These are phyloP conservation scores for Thelonectria olida DNA, from an alignment of 2,329 filamentous ascomycete genomes.

Conservation along the genomic window DNA sequence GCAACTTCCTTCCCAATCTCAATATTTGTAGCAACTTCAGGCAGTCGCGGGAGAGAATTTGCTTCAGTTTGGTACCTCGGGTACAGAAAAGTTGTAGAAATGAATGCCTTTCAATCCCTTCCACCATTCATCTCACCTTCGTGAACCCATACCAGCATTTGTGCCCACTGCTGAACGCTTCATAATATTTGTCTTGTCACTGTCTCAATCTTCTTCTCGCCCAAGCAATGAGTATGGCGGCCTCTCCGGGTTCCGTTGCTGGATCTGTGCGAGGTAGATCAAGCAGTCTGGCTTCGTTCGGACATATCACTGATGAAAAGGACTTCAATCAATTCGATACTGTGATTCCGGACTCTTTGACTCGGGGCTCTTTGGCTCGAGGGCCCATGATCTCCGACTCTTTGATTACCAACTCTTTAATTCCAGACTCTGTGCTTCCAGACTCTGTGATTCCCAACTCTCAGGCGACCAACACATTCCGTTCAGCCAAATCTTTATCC, in stretches of 20 bases:
- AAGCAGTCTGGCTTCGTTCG: slow-evolving; percentile 19
- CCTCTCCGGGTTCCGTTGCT: not conserved
- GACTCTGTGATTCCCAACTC: slow-evolving; percentile 22
- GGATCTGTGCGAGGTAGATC: not conserved
- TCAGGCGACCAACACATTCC: not conserved
- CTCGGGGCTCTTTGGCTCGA: not conserved
- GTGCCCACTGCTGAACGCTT: not conserved
- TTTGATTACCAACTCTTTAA: not conserved
- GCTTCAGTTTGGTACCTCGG: not conserved
- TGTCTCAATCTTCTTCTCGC: not conserved
- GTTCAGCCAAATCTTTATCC: not conserved
- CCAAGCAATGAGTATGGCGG: slow-evolving; percentile 7
- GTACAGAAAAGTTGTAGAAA: not conserved
- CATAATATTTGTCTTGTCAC: not conserved
- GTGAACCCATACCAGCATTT: not conserved
- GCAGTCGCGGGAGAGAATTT: not conserved
- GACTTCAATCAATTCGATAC: slow-evolving; percentile 17
- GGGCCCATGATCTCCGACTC: slow-evolving; percentile 22
- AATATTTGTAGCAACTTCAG: not conserved
- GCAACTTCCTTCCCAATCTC: not conserved
- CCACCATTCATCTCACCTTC: not conserved
- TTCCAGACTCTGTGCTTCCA: not conserved
- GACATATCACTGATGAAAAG: slow-evolving; percentile 16
- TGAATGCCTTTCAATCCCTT: not conserved
- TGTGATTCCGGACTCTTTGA: not conserved